Evolutionary conservation across 78 protist species (phyloP), one percentile per base, ranked within the genome.

Genomic region (slime mould (Dictyostelium discoideum)): DNA sequence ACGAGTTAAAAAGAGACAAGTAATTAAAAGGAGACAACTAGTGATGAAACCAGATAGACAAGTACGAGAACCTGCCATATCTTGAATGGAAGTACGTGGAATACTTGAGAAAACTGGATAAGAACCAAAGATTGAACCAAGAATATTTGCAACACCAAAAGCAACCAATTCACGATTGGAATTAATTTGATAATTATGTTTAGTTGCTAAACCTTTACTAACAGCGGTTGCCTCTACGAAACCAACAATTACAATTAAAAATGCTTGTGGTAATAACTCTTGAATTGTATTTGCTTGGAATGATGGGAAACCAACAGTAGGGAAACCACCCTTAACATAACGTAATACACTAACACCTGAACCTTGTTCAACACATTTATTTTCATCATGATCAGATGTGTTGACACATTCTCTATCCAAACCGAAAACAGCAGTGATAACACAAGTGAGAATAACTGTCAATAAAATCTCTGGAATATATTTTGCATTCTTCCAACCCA

Each of bases 151-250:
- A 5, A 87, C 82, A 44, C 96, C 96, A 50, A 93, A 87, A 3
- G 96, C 96, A 50, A 93, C 96, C 67, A 93, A 60, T 54, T 93
- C 96, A 83, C 96, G 86, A 63, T 93, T 93, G 32, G 81, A 48
- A 57, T 81, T 80, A 79, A 93, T 87, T 26, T 80, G 77, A 39
- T 93, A 93, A 32, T 93, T 93, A 67, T 87, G 84, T 22, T 93
- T 93, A 3, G 96, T 85, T 3, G 96, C 96, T 4, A 87, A 79
- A 67, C 72, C 50, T 44, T 93, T 93, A 22, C 93, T 81, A 22
- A 93, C 96, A 10, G 93, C 90, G 18, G 96, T 93, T n/a, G 96
- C 92, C 39, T 93, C 96, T 26, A 93, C 92, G 54, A 93, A 87
- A 63, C 96, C 93, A 42, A 85, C 86, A 14, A 85, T 72, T 0